Conservation (phyloP, 106 monocot genomes). For the Apostasia ramifera region DNA sequence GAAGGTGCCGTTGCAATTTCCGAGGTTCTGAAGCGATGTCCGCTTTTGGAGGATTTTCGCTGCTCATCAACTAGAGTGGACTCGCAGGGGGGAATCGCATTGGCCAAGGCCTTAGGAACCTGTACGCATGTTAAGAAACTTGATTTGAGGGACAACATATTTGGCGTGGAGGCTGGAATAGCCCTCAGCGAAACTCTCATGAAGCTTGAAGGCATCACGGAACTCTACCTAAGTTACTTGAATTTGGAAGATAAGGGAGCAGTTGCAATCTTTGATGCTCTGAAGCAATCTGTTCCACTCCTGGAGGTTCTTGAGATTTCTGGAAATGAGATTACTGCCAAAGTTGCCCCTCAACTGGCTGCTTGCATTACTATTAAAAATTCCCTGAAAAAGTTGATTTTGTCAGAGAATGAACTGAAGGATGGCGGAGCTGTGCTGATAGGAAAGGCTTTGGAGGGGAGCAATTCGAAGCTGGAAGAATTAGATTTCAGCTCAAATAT, state of each 20-base stretch:
- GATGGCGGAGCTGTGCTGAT: slow-evolving; percentile 74
- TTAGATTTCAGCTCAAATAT: slow-evolving; percentile 71
- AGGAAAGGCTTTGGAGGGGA: slow-evolving; percentile 42
- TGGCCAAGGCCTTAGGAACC: slow-evolving; percentile 52
- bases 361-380: slow-evolving; percentile 33
- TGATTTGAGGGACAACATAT: slow-evolving; percentile 79
- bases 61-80: slow-evolving; percentile 88
- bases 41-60: slow-evolving; percentile 61
- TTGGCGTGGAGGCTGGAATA: slow-evolving; percentile 70
- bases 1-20: slow-evolving; percentile 67
- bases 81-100: slow-evolving; percentile 55
- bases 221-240: slow-evolving; percentile 74
- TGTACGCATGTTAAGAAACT: slow-evolving; percentile 60
- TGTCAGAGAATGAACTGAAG: slow-evolving; percentile 81
- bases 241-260: slow-evolving; percentile 79
- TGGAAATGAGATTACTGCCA: slow-evolving; percentile 69
- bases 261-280: slow-evolving; percentile 39
- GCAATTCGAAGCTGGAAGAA: slow-evolving; percentile 48
- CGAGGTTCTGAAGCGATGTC: slow-evolving; percentile 47
- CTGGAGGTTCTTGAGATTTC: slow-evolving; percentile 73
- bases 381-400: slow-evolving; percentile 46
- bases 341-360: slow-evolving; percentile 33
- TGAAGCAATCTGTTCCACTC: slow-evolving; percentile 30
- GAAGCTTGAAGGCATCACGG: slow-evolving; percentile 43
- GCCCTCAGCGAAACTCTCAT: slow-evolving; percentile 46